Conservation (phyloP, 345 rosid genomes). For the Gossypioides kirkii region DNA sequence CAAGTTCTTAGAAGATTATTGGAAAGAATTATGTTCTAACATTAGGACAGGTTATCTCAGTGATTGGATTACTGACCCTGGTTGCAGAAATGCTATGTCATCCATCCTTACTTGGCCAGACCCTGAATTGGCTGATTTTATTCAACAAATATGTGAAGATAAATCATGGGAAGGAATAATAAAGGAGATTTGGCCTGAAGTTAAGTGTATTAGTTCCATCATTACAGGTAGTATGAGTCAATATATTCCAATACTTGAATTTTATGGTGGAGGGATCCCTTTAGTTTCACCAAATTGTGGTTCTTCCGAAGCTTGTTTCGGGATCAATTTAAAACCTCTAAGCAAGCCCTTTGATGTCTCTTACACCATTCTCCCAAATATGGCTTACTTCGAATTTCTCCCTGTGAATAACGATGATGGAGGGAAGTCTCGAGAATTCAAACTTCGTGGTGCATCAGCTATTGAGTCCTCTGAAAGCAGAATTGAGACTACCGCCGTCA, state of each 20-base stretch:
- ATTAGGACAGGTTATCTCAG: too few relatives aligned
- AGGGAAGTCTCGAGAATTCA: too few relatives aligned
- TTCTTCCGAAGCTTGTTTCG: conserved; percentile 55
- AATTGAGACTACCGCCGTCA: not conserved
- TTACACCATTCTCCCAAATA: conserved; percentile 51
- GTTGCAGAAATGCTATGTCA: not conserved
- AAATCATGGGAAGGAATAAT: not conserved
- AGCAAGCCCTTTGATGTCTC: conserved; percentile 53
- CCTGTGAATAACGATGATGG: too few relatives aligned
- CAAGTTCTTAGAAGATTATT: too few relatives aligned
- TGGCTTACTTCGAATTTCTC: too few relatives aligned
- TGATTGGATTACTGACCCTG: not conserved
- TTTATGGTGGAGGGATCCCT: too few relatives aligned
- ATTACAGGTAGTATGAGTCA: not conserved
- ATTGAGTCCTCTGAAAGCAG: too few relatives aligned
- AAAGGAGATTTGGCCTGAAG: not conserved
- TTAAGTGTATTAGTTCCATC: not conserved
- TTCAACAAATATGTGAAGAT: too few relatives aligned
- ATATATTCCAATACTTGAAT: too few relatives aligned
- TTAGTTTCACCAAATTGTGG: conserved; percentile 23
- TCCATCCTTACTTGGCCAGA: not conserved
- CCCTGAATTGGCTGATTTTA: too few relatives aligned
- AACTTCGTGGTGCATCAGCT: too few relatives aligned
- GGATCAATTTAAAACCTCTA: conserved; percentile 48
- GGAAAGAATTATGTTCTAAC: too few relatives aligned